Evolutionary conservation across 2,329 filamentous ascomycete genomes (phyloP), one percentile per base, ranked within the genome.

Genomic region (Helotiales sp.): DNA sequence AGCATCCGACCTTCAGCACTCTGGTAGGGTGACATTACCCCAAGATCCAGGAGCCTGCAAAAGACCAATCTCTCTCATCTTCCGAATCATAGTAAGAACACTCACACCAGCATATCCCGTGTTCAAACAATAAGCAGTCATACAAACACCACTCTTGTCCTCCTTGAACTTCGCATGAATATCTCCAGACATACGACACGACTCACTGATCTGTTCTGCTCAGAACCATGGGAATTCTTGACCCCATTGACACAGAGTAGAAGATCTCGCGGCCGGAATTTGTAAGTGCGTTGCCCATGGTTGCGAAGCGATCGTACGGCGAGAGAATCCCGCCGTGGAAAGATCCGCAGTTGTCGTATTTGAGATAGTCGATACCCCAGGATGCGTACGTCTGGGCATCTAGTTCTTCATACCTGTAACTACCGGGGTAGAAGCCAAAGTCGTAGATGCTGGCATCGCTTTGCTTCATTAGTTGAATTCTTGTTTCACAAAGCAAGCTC

Each of bases 41-140:
- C 72, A 74, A n/a, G 71, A 68, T 7, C 76, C 76, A 28, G 70
- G 74, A 26, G 71, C 71, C 70, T 77, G 75, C 40, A 77, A 80
- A 13, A 66, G 61, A 2, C 73, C 72, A 8, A 79, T 72, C 70
- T 78, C 77, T 11, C 77, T 66, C 77, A 78, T 77, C 69, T 78
- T 78, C 11, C 73, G 72, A 28, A 78, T 77, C 65, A 77, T 78
- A 0, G 74, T 77, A 49, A 78, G 26, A 26, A 78, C 74, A 37
- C 72, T 73, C 32, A 75, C 73, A 0, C 75, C 75, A 6, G 77
- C 76, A 64, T 78, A 78, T 3, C 76, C 77, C 1, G 73, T 78
- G 57, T 79, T 78, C 4, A 78, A 69, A 49, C 77, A 79, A 58
- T 79, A 77, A 3, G 78, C 75, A 1, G 76, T 78, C 47, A 69